Base-by-base conservation (phyloP, 2,329 filamentous ascomycete genomes). In the Arthrinium puccinioides region DNA sequence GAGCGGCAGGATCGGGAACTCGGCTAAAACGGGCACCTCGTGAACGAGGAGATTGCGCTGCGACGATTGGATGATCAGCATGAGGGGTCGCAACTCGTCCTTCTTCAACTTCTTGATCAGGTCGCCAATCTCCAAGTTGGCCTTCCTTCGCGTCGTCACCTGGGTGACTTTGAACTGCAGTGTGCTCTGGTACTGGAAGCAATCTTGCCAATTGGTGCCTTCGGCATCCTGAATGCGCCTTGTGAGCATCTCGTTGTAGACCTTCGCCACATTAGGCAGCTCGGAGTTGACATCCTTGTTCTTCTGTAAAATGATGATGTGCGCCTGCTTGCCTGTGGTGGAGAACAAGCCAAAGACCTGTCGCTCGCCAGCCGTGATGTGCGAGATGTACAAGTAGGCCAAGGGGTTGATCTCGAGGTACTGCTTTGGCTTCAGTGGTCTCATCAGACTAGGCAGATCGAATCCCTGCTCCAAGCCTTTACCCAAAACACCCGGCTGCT, bases 341-440 rank as follows among this genome's bases (percentile, higher is more conserved):
- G 90, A 97, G 60, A 98, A 95, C 5, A 98, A 60, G 1, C 87
- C 89, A 57, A 96, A 97, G 36, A 98, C 82, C 53, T 98, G 89
- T 24, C 87, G 77, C 40, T 98, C 90, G 4, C 89, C 88, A 10
- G 88, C 82, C 30, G 83, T 82, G 53, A 98, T 84, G 60, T 99
- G 92, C 40, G 95, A 96, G 20, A 98, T 69, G 54, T 92, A 96
- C 37, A 97, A 72, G 55, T 94, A 98, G 15, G 81, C 82, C 56
- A 97, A 70, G 1, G 78, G 71, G 1, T 82, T 78, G 3, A 82
- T 73, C 14, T 82, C 75, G 3, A 98, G 77, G 52, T 98, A 98
- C 1, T 23, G 9, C 24, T 56, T 66, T 1, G 65, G 68, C 52
- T 87, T 84, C 1, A 72, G 61, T 1, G 81, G 75, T 14, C 80